phyloP scores from a whole-genome alignment of 2,329 filamentous ascomycete genomes.

The Fusarium fracticaudum region DNA sequence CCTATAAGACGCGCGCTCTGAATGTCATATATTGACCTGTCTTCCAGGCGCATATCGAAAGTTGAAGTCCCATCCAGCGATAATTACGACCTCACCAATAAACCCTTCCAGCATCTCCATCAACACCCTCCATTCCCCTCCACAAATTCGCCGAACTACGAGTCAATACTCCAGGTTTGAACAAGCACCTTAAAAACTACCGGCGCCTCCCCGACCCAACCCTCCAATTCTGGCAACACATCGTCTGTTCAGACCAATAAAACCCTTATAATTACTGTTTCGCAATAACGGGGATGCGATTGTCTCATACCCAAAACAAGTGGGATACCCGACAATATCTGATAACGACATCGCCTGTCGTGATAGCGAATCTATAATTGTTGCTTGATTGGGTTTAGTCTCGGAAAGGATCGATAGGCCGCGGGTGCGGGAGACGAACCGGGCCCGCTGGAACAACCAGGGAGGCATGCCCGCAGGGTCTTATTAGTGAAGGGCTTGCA shows the following conservation, averaged over 20 bases:
- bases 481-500: not conserved
- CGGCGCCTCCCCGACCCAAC: not conserved
- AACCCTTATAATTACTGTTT: not conserved
- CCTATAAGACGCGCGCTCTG: no score
- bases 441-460: not conserved
- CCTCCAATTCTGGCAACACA: not conserved
- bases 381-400: not conserved
- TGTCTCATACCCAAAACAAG: conserved; percentile 4
- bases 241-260: not conserved
- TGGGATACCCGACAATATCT: not conserved
- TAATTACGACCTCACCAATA: not conserved
- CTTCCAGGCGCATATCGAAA: fast-evolving
- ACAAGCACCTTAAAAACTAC: not conserved
- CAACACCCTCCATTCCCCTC: not conserved
- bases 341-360: conserved; percentile 26
- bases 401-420: not conserved
- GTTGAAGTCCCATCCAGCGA: no score
- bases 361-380: conserved; percentile 24
- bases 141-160: not conserved
- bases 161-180: no score
- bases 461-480: fast-evolving
- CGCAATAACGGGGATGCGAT: conserved; percentile 28
- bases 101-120: fast-evolving
- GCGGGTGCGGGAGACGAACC: not conserved
- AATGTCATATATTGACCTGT: fast-evolving